Base-by-base conservation (phyloP, 1,284 basidiomycete genomes). In the Malassezia pachydermatis region DNA sequence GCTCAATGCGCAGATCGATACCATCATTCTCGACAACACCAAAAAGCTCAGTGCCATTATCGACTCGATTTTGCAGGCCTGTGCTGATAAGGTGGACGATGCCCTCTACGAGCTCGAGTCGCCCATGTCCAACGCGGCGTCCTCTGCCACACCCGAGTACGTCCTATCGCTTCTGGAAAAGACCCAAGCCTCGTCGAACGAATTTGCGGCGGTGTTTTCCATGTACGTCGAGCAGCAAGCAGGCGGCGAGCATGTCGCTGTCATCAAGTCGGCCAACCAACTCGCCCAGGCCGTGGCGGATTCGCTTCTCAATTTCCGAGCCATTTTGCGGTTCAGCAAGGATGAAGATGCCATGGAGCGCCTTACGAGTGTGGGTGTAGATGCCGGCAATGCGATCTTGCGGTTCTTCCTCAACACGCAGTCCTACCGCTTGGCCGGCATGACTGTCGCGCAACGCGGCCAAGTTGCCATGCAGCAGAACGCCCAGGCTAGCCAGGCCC, bases 21-120 rank as follows among this genome's bases (percentile, higher is more conserved):
- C 84, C 1, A 79, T 99, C 60, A 94, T 98, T 59, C 78, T 99
- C 53, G 94, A 99, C 73, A 88, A 95, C 71, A 81, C 88, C 70
- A 96, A 95, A 78, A 94, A 96, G 76, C 78, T 99, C 64, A 98
- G 98, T 74, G 81, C 88, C 62, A 94, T 99, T 72, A 96, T 99
- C 67, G 88, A 99, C 75, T 98, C 94, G 3, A 96, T 98, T 69
- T 77, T 99, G 27, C 61, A 94, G 73, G 86, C 88, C 8, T 96
- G 92, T 68, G 86, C 92, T 29, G 86, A 92, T 62, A 96, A 96
- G 74, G 82, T 98, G 39, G 94, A 99, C 66, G 92, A 96, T 70
- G 81, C 87, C 3, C 86, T 96, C 63, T 98, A 96, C 75, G 90
- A 96, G 73, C 79, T 98, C 44, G 92, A 99, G 74, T 90, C 90